Percentiles rank a stretch among this genome's conserved stretches.
phyloP scores from a whole-genome alignment of 2,329 filamentous ascomycete genomes.

The Celoporthe dispersa region DNA sequence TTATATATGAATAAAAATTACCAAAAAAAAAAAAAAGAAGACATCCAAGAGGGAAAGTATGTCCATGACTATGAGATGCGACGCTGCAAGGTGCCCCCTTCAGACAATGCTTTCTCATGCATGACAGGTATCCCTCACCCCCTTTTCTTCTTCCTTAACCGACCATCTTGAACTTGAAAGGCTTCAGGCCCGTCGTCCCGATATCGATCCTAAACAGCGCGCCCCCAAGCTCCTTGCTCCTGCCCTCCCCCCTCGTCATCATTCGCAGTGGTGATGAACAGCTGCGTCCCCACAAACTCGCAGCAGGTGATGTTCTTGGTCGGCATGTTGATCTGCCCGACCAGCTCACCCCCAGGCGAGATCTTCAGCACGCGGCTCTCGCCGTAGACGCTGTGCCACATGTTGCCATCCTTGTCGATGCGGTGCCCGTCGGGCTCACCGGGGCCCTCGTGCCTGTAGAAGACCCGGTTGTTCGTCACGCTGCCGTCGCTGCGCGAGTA shows the following conservation, averaged over 20 bases:
- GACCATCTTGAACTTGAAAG: conserved; percentile 65
- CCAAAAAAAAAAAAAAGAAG: too few relatives aligned
- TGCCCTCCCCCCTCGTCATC: conserved; percentile 68
- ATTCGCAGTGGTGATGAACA: conserved; percentile 79
- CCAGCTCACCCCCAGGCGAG: conserved; percentile 67
- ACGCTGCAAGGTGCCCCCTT: neutral
- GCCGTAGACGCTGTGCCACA: conserved; percentile 89
- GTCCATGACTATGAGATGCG: neutral
- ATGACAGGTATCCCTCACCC: neutral
- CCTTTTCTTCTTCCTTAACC: conserved; percentile 9
- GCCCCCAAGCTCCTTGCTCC: conserved; percentile 68
- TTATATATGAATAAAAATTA: too few relatives aligned
- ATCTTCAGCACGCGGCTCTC: conserved; percentile 77
- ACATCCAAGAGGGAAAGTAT: neutral
- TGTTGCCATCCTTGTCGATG: conserved; percentile 80
- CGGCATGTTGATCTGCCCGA: conserved; percentile 76
- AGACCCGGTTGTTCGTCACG: conserved; percentile 71
- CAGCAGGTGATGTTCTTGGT: conserved; percentile 82
- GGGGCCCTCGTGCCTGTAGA: conserved; percentile 70
- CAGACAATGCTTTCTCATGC: neutral
- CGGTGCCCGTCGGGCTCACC: conserved; percentile 84
- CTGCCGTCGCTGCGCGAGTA: conserved; percentile 67
- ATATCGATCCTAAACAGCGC: conserved; percentile 79
- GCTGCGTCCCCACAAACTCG: conserved; percentile 73
- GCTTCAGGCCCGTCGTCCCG: conserved; percentile 66